phyloP scores from a whole-genome alignment of 192 early-diverging fungal species.

The Funneliformis mosseae region DNA sequence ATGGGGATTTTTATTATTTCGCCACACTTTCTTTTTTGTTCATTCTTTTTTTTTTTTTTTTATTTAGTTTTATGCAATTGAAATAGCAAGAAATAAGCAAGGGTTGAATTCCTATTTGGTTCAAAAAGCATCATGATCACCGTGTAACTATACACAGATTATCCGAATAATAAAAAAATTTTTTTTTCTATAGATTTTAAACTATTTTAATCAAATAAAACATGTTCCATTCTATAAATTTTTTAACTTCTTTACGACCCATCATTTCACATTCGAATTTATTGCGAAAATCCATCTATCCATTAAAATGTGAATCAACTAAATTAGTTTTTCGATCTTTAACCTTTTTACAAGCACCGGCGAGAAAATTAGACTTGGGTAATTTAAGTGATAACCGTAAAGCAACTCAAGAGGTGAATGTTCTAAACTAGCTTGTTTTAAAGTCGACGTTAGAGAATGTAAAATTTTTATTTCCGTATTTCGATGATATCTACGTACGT shows the following conservation, averaged over 20 bases:
- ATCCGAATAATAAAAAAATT: too few relatives aligned
- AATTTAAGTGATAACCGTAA: conserved; percentile 23
- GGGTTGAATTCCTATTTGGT: conserved; percentile 66
- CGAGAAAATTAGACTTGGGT: not conserved
- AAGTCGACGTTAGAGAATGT: not conserved
- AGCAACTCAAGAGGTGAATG: conserved; percentile 10
- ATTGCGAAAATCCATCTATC: not conserved
- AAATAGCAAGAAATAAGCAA: conserved; percentile 88
- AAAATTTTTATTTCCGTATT: not conserved
- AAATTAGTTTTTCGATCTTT: not conserved
- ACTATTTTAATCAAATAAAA: too few relatives aligned
- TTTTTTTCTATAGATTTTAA: too few relatives aligned
- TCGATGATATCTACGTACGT: not conserved
- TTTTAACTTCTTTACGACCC: not conserved
- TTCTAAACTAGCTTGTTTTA: not conserved
- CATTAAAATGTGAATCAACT: not conserved
- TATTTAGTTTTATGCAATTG: conserved; percentile 85
- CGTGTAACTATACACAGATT: too few relatives aligned
- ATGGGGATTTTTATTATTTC: not conserved
- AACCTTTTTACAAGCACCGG: conserved; percentile 10
- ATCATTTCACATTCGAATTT: not conserved
- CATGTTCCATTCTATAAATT: not conserved
- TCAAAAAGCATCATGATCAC: conserved; percentile 14
- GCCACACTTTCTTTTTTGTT: not conserved
- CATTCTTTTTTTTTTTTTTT: not conserved